These are phyloP conservation scores for Cryptococcus sp. DNA, from an alignment of 1,284 basidiomycete genomes.

Conservation along the genomic window DNA sequence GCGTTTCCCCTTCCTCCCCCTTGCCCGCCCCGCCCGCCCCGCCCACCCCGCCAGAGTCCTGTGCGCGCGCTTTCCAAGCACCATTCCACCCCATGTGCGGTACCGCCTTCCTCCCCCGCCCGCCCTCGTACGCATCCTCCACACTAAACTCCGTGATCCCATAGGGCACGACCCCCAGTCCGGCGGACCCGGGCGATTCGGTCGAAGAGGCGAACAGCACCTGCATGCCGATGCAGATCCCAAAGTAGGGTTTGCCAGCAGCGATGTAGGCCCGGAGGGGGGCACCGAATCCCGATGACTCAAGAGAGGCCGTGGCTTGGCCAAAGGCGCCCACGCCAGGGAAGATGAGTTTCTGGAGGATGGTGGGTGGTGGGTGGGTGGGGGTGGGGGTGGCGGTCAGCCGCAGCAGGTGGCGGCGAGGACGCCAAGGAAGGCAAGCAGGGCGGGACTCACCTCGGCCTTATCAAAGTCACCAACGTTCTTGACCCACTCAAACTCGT, in stretches of 20 bases:
- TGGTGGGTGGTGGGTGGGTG: background rate
- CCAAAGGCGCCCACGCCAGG: constrained; percentile 97
- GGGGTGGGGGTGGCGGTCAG: background rate
- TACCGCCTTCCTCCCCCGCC: constrained; percentile 78
- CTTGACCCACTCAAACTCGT: constrained; percentile 87
- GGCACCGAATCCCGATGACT: constrained; percentile 68
- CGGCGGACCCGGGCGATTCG: constrained; percentile 56
- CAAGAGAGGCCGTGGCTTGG: constrained; percentile 76
- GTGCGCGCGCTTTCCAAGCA: constrained; percentile 51
- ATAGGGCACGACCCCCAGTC: constrained; percentile 51
- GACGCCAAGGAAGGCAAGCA: background rate
- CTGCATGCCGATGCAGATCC: constrained; percentile 98
- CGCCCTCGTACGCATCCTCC: constrained; percentile 21
- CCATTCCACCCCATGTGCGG: constrained; percentile 99
- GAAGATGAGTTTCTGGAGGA: constrained; percentile 80
- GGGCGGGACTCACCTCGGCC: constrained; percentile 70
- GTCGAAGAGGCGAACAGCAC: constrained; percentile 83
- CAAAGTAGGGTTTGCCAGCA: constrained; percentile 91
- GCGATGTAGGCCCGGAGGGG: constrained; percentile 79
- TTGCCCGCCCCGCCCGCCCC: constrained; percentile 9
- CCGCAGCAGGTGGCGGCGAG: no score
- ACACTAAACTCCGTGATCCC: constrained; percentile 48
- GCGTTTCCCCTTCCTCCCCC: constrained; percentile 40
- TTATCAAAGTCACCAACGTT: constrained; percentile 78
- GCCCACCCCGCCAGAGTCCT: no score